Base-by-base conservation (phyloP, 78 protist species). In the Dictyostelium firmibasis region DNA sequence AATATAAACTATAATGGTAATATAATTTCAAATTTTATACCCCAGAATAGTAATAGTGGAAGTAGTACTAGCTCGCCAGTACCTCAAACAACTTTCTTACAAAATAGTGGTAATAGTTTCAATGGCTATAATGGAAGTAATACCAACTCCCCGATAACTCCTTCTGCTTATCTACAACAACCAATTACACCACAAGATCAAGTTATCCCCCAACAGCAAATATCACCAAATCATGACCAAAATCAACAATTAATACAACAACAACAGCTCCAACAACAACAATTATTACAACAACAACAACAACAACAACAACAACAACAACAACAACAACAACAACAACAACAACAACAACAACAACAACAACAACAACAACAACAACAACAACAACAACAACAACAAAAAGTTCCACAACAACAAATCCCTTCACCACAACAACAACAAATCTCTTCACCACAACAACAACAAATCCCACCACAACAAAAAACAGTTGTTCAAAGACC, bases 321-420 rank as follows among this genome's bases (percentile, higher is more conserved):
- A 11, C 75, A 11, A 10, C 47, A 14, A 31, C 64, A 50, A 81
- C 41, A 9, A 29, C 85, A 57, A 82, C 27, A 4, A 2, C 16
- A 9, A 20, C 86, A 35, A 60, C 33, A 35, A 62, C 64, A 64
- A 29, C 36, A 25, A 16, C 91, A 70, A 70, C 38, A 33, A 35
- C 25, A 23, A 57, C 86, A 81, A 67, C 72, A 60, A 36, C 82
- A 74, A 85, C 81, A 29, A 76, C 79, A 29, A 57, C 92, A 86
- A 60, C 53, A 33, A 60, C 81, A 75, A 36, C 53, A 50, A 53
- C 53, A 36, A 38, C 10, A n/a, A 20, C 89, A 83, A 67, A 44
- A 62, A 69, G n/a, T 31, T 2, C 78, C 27, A 62, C 77, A 72
- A 36, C 89, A 69, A 84, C 50, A 86, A 36, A 1, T 72, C 27